Conservation (phyloP, 495 filamentous ascomycete genomes). For the Schizothecium vesticola region DNA sequence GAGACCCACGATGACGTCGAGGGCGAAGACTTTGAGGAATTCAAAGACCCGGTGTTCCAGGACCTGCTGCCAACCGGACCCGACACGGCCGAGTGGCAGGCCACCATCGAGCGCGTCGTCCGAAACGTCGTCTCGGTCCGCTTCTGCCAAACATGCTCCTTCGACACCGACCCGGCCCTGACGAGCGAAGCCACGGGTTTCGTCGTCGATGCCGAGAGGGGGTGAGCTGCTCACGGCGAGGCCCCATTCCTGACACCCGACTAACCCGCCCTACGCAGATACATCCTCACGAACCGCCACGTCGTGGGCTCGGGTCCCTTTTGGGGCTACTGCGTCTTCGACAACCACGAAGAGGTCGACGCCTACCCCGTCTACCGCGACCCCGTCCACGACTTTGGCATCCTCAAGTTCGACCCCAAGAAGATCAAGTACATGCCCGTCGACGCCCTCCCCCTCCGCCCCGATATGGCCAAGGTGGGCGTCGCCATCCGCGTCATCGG, state of each 20-base stretch:
- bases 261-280: conserved; percentile 38
- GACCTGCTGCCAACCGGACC: conserved; percentile 49
- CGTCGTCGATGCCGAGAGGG: conserved; percentile 91
- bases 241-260: conserved; percentile 20
- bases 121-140: conserved; percentile 93
- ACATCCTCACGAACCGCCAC: conserved; percentile 84
- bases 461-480: conserved; percentile 86
- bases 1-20: conserved; percentile 32
- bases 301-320: conserved; percentile 96
- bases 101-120: conserved; percentile 89
- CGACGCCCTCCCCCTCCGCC: conserved; percentile 69
- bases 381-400: conserved; percentile 96
- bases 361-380: conserved; percentile 98
- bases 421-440: conserved; percentile 95
- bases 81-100: conserved; percentile 95
- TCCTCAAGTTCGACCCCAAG: conserved; percentile 91
- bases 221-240: conserved; percentile 47
- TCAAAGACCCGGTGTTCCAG: conserved; percentile 30
- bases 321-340: conserved; percentile 96
- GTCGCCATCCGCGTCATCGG: conserved; percentile 94
- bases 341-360: conserved; percentile 97
- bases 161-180: conserved; percentile 90
- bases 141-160: conserved; percentile 97
- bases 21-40: conserved; percentile 32
- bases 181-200: conserved; percentile 96